phyloP scores from a whole-genome alignment of 2,329 filamentous ascomycete genomes.

The Mollisia scopiformis region DNA sequence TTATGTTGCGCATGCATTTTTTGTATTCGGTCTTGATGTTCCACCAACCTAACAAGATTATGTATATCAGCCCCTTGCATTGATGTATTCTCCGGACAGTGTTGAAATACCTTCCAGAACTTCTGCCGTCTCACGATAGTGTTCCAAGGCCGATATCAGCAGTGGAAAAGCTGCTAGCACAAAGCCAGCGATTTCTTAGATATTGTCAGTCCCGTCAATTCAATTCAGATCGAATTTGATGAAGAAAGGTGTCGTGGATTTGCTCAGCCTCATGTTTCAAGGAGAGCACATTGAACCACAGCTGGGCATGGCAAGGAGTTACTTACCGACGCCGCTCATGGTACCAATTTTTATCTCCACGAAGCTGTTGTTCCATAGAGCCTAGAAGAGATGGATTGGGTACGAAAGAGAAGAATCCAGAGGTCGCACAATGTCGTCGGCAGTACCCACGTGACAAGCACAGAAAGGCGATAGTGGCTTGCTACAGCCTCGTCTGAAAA shows the following conservation, averaged over 20 bases:
- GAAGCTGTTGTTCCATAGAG: not conserved
- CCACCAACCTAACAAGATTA: conserved; percentile 15
- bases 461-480: not conserved
- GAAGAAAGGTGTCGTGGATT: not conserved
- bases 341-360: not conserved
- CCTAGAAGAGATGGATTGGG: not conserved
- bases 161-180: conserved; percentile 22
- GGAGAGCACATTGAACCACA: not conserved
- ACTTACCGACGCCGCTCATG: conserved; percentile 13
- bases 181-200: conserved; percentile 20
- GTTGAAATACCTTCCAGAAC: conserved; percentile 4
- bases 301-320: not conserved
- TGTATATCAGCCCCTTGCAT: not conserved
- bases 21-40: conserved; percentile 18
- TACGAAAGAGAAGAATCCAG: not conserved
- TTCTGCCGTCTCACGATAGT: conserved; percentile 19
- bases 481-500: conserved; percentile 1
- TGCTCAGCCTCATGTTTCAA: not conserved
- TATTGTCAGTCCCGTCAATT: not conserved
- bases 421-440: conserved; percentile 3
- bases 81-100: not conserved
- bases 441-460: not conserved
- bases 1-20: conserved; percentile 21
- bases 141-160: conserved; percentile 20
- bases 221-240: not conserved